Evolutionary conservation across 116 monocot genomes (phyloP), one percentile per base, ranked within the genome.

Genomic region (Zostera marina): DNA sequence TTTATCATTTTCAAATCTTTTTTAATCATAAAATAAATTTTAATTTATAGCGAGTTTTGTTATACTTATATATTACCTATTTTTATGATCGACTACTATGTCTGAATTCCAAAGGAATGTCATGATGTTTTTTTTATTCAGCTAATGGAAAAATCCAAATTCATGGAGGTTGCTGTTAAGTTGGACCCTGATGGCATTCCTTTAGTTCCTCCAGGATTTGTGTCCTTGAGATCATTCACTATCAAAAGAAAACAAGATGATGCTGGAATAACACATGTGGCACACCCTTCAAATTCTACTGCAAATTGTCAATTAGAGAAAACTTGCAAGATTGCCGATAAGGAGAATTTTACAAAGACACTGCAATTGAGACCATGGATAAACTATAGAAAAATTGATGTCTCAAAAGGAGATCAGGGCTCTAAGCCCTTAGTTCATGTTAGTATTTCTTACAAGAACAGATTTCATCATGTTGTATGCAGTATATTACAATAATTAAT

Each of bases 291-390:
- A 40, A 16, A 19, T 60, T 62, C 62, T 16, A 7, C 48, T 62
- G 49, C n/a, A 41, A 15, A 19, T 11, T 45, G 13, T 61, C 44
- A 61, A 22, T 24, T 23, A 41, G 54, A 13, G 16, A 54, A 22
- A 41, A 23, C 9, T 9, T 53, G 64, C 21, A 5, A 7, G 17
- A 17, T 15, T 21, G n/a, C 22, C n/a, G 44, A 53, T 44, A 63
- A 66, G 25, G 56, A 74, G 15, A 77, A 72, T 41, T 75, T 70
- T 8, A 77, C 61, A 47, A 85, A 80, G 61, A 68, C 71, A 12
- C 69, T 91, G 39, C 74, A 63, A 24, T 70, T 67, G 43, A 77
- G 73, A 56, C 77, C 79, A 3, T 82, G 79, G 70, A 72, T 85
- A 41, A 77, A 91, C 72, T 80, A 85, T 61, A 68, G 73, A 15